phyloP scores from a whole-genome alignment of 208 protist genomes.

The Leishmania lainsoni region DNA sequence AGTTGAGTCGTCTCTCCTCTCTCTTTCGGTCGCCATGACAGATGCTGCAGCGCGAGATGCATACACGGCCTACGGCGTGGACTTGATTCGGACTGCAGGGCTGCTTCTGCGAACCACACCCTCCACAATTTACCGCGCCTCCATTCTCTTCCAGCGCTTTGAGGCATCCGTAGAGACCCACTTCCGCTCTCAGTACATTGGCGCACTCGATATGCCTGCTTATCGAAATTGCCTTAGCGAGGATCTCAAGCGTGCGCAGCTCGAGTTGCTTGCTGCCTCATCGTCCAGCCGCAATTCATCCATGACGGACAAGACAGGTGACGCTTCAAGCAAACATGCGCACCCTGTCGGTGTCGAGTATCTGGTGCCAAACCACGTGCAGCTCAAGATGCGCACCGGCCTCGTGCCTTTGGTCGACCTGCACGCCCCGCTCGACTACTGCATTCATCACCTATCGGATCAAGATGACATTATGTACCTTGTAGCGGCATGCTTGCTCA shows the following conservation, averaged over 20 bases:
- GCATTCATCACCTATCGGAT: conserved; percentile 55
- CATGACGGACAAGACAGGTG: conserved; percentile 10
- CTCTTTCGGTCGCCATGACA: conserved; percentile 13
- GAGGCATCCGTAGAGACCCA: conserved; percentile 44
- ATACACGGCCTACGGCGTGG: conserved; percentile 73
- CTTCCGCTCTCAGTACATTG: conserved; percentile 45
- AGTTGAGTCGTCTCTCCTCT: not conserved
- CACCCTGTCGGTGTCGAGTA: conserved; percentile 40
- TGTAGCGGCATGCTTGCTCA: conserved; percentile 76
- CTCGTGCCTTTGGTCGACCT: conserved; percentile 63
- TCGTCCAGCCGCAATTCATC: conserved; percentile 4
- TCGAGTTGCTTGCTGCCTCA: not conserved
- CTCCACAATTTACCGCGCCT: conserved; percentile 73
- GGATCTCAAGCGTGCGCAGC: conserved; percentile 12
- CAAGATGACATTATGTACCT: conserved; percentile 80
- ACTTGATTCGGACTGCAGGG: conserved; percentile 77
- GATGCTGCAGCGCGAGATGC: conserved; percentile 33
- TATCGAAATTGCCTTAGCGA: conserved; percentile 13
- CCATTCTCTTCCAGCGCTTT: conserved; percentile 79
- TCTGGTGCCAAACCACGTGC: conserved; percentile 53
- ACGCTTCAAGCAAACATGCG: conserved; percentile 11
- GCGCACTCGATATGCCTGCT: conserved; percentile 14
- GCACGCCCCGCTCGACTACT: conserved; percentile 78
- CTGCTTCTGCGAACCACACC: conserved; percentile 63
- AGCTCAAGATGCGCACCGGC: conserved; percentile 44